phyloP scores from a whole-genome alignment of 2,329 filamentous ascomycete genomes.

The Monilinia polystroma region DNA sequence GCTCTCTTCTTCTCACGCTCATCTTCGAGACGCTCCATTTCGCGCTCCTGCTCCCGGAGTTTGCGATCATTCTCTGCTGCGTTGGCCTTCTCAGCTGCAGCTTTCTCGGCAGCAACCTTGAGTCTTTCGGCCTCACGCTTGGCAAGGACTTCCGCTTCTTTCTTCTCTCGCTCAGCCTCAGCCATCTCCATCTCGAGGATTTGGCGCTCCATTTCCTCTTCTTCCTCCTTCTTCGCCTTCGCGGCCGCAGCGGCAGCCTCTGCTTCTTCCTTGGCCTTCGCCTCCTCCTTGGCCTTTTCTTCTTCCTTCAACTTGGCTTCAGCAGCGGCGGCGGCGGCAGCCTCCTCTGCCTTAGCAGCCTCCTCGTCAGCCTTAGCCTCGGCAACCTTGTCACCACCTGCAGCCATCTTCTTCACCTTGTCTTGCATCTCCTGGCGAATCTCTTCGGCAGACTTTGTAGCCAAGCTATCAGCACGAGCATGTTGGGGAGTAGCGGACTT shows the following conservation, averaged over 20 bases:
- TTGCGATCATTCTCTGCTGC: conserved; percentile 61
- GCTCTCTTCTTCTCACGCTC: conserved; percentile 60
- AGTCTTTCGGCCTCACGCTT: conserved; percentile 41
- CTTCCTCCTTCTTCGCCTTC: conserved; percentile 45
- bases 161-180: conserved; percentile 39
- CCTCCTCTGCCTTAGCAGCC: conserved; percentile 41
- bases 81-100: conserved; percentile 48
- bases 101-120: conserved; percentile 45
- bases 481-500: conserved; percentile 69
- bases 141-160: conserved; percentile 40
- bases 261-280: conserved; percentile 39
- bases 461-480: conserved; percentile 67
- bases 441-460: conserved; percentile 73
- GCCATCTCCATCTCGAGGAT: conserved; percentile 57
- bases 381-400: conserved; percentile 40
- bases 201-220: conserved; percentile 59
- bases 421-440: conserved; percentile 76
- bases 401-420: conserved; percentile 44
- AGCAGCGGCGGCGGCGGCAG: conserved; percentile 34
- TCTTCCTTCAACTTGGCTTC: conserved; percentile 29
- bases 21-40: conserved; percentile 72
- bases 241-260: conserved; percentile 39
- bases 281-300: conserved; percentile 38
- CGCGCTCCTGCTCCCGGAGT: conserved; percentile 69
- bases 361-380: conserved; percentile 40